phyloP scores from a whole-genome alignment of 768 basidiomycete genomes.

The Fomitopsis serialis region DNA sequence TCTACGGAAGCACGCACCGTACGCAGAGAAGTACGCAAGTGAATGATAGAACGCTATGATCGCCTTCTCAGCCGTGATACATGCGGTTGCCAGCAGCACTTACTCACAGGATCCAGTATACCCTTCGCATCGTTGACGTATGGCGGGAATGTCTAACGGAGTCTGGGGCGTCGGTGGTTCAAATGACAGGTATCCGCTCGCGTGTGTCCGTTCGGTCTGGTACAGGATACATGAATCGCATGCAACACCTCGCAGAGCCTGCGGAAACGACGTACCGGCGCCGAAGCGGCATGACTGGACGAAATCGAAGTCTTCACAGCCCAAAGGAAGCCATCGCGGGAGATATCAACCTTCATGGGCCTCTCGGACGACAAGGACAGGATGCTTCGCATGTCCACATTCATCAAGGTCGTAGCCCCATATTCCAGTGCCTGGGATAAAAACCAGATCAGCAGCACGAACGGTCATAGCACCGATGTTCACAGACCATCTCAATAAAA shows the following conservation, averaged over 20 bases:
- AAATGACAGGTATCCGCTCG: neutral
- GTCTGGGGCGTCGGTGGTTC: neutral
- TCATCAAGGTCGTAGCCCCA: conserved; percentile 21
- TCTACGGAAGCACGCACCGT: neutral
- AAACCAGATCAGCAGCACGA: conserved; percentile 1
- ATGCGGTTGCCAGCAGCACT: neutral
- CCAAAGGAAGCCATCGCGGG: conserved; percentile 21
- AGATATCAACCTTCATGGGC: conserved; percentile 15
- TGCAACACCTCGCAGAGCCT: neutral
- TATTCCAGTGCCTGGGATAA: conserved; percentile 29
- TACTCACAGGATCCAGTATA: neutral
- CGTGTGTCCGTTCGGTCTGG: neutral
- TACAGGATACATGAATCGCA: neutral
- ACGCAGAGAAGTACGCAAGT: neutral
- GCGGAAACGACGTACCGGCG: neutral
- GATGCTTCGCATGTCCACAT: conserved; percentile 22
- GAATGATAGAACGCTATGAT: neutral
- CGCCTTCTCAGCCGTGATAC: neutral
- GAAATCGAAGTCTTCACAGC: conserved; percentile 12
- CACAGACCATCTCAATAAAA: conserved; percentile 32
- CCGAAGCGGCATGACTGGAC: neutral
- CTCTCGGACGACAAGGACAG: conserved; percentile 20
- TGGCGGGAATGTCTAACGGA: neutral
- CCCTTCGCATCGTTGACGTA: neutral
- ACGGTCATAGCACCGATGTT: neutral